phyloP scores from a whole-genome alignment of 768 basidiomycete species.

The Butyriboletus loyo region DNA sequence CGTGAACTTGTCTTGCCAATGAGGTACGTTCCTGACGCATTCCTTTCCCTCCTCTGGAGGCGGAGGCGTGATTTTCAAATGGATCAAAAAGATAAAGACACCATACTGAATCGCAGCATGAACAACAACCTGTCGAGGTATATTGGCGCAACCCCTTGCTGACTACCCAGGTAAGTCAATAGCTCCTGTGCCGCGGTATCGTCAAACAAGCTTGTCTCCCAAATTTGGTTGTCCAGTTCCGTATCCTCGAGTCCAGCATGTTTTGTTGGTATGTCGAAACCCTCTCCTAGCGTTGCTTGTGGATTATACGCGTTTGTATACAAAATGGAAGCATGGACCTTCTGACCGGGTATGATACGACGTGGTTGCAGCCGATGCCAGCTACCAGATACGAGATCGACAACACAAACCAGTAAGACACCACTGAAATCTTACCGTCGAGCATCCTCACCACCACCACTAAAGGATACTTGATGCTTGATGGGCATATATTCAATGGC shows the following conservation, averaged over 20 bases:
- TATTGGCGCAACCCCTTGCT: constrained; percentile 17
- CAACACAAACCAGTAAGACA: background rate
- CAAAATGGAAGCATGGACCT: constrained; percentile 25
- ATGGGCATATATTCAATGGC: constrained; percentile 22
- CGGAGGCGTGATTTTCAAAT: background rate
- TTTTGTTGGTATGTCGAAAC: constrained; percentile 21
- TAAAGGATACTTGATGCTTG: constrained; percentile 21
- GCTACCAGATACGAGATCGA: constrained; percentile 5
- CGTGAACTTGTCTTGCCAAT: constrained; percentile 11
- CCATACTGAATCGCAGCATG: constrained; percentile 21
- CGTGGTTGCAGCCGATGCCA: constrained; percentile 19
- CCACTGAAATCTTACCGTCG: constrained; percentile 13
- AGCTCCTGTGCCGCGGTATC: constrained; percentile 14
- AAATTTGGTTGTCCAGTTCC: constrained; percentile 8
- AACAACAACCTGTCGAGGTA: constrained; percentile 20
- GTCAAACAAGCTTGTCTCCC: constrained; percentile 24
- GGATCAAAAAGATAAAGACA: background rate
- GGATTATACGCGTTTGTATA: constrained; percentile 21
- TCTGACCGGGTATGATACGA: constrained; percentile 28
- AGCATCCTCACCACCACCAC: constrained; percentile 13
- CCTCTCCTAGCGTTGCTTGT: constrained; percentile 16
- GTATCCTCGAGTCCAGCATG: background rate
- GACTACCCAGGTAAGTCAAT: constrained; percentile 5
- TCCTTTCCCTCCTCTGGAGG: constrained; percentile 18
- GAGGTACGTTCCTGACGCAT: constrained; percentile 14